Conservation (phyloP, 1,139 yeast species). For the Arxiozyma heterogenica region DNA sequence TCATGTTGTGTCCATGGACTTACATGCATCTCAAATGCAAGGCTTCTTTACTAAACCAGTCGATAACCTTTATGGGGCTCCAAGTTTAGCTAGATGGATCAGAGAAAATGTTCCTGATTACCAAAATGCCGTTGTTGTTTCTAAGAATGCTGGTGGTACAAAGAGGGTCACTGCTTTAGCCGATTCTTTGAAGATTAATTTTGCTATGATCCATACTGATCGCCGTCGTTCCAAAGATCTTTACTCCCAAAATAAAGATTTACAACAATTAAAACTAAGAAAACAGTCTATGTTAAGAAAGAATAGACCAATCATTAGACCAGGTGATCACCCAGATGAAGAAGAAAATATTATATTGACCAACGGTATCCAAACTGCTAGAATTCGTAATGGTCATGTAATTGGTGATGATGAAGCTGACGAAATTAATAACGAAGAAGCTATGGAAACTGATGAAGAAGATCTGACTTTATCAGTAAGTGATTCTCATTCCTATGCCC, state of each 20-base stretch:
- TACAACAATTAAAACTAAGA: constrained; percentile 30
- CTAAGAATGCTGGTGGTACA: constrained; percentile 98
- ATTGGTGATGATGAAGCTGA: constrained; percentile 93
- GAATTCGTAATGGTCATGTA: constrained; percentile 95
- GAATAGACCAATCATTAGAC: constrained; percentile 31
- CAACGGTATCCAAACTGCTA: constrained; percentile 87
- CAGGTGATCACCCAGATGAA: constrained; percentile 45
- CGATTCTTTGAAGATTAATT: constrained; percentile 86
- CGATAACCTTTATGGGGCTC: constrained; percentile 92
- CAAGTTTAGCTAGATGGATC: constrained; percentile 94
- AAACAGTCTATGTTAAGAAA: constrained; percentile 34
- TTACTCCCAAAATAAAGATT: constrained; percentile 36
- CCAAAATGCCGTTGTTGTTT: constrained; percentile 73
- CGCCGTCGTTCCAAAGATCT: constrained; percentile 81
- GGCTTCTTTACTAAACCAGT: constrained; percentile 97
- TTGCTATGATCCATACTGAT: constrained; percentile 98
- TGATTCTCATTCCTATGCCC: constrained; percentile 38
- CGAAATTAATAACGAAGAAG: constrained; percentile 50
- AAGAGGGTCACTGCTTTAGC: constrained; percentile 96
- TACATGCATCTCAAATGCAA: constrained; percentile 98
- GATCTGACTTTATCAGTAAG: constrained; percentile 23
- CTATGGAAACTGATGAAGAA: constrained; percentile 30
- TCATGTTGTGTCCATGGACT: constrained; percentile 95
- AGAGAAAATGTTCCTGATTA: constrained; percentile 80
- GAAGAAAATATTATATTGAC: constrained; percentile 60